phyloP scores from a whole-genome alignment of 208 protist species.

The Angomonas desouzai region DNA sequence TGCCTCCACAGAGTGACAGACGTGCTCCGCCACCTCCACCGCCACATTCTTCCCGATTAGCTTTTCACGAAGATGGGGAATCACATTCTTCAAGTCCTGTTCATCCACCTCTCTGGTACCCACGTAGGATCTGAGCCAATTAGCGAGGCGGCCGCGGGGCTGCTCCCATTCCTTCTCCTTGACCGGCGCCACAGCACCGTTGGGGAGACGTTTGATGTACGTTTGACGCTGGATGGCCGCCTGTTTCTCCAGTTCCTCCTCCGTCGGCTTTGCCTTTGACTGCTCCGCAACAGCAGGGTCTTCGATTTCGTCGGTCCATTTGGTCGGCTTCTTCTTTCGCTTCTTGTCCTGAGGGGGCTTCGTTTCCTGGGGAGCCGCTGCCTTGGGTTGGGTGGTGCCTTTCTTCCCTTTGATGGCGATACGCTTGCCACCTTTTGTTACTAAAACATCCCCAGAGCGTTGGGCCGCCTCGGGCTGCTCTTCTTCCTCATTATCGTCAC shows the following conservation, averaged over 20 bases:
- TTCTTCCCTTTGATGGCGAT: conserved; percentile 41
- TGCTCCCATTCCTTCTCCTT: conserved; percentile 83
- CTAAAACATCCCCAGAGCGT: conserved; percentile 24
- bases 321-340: conserved; percentile 59
- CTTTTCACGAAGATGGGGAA: conserved; percentile 90
- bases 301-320: conserved; percentile 32
- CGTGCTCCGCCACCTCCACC: conserved; percentile 93
- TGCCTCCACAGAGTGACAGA: conserved; percentile 93
- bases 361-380: conserved; percentile 8
- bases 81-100: conserved; percentile 88
- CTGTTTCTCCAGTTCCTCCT: conserved; percentile 66
- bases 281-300: conserved; percentile 42
- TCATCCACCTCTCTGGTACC: conserved; percentile 72
- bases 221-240: conserved; percentile 56
- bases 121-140: conserved; percentile 74
- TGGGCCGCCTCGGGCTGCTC: neutral
- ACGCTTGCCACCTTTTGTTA: conserved; percentile 57
- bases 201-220: conserved; percentile 75
- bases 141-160: conserved; percentile 60
- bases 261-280: conserved; percentile 32
- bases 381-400: neutral
- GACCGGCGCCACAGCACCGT: conserved; percentile 56
- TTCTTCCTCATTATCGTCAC: conserved; percentile 12
- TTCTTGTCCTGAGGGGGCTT: conserved; percentile 21
- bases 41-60: conserved; percentile 98